phyloP scores from a whole-genome alignment of 768 basidiomycete species.

The Floccularia luteovirens region DNA sequence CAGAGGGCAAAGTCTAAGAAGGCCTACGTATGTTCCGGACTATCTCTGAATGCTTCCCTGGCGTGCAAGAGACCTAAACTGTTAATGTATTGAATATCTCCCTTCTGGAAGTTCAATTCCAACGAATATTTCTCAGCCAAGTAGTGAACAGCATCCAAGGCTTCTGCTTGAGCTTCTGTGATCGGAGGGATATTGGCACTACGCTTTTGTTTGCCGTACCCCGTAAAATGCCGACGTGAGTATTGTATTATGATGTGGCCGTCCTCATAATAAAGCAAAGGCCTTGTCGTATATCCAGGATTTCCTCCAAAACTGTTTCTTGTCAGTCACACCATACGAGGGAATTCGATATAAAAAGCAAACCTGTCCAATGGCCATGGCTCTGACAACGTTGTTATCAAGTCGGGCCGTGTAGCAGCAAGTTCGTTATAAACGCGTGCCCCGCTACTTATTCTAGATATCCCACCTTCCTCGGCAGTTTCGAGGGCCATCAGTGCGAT shows the following conservation, averaged over 20 bases:
- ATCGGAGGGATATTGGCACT: slow-evolving; percentile 32
- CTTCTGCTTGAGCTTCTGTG: slow-evolving; percentile 42
- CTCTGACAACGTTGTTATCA: slow-evolving; percentile 30
- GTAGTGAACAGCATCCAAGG: slow-evolving; percentile 37
- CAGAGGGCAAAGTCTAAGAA: slow-evolving; percentile 1
- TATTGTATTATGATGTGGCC: slow-evolving; percentile 35
- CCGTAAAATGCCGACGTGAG: slow-evolving; percentile 37
- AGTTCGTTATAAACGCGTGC: slow-evolving; percentile 38
- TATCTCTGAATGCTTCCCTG: slow-evolving; percentile 33
- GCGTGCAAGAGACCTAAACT: slow-evolving; percentile 38
- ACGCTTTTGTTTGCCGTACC: slow-evolving; percentile 26
- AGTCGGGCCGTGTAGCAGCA: slow-evolving; percentile 35
- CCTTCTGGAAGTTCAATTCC: slow-evolving; percentile 37
- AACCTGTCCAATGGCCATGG: slow-evolving; percentile 36
- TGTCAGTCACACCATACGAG: neutral
- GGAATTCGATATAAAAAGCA: neutral
- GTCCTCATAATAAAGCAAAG: slow-evolving; percentile 31
- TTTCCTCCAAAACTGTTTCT: slow-evolving; percentile 25
- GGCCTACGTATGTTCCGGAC: slow-evolving; percentile 28
- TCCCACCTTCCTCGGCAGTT: slow-evolving; percentile 34
- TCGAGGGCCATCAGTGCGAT: slow-evolving; percentile 36
- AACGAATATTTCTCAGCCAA: slow-evolving; percentile 34
- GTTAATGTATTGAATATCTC: slow-evolving; percentile 44
- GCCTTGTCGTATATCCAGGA: slow-evolving; percentile 25
- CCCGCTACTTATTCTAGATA: slow-evolving; percentile 34